These are phyloP conservation scores for Moesziomyces sp. DNA, from an alignment of 1,284 basidiomycete genomes.

Conservation along the genomic window DNA sequence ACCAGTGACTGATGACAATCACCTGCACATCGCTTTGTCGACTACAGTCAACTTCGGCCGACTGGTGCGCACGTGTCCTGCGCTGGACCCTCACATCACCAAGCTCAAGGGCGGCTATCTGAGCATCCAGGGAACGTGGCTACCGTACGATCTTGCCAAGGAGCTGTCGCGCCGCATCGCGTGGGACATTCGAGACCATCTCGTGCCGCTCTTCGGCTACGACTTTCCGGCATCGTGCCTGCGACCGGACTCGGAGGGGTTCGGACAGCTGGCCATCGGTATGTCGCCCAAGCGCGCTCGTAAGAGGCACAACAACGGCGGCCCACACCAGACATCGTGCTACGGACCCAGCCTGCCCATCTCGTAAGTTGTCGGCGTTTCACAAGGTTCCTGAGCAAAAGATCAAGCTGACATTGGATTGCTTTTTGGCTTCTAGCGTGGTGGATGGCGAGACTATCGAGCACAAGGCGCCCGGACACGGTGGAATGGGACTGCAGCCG, in stretches of 20 bases:
- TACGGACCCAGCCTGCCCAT: conserved; percentile 43
- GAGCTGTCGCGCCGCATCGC: conserved; percentile 52
- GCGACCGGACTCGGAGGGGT: conserved; percentile 48
- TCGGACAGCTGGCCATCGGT: conserved; percentile 44
- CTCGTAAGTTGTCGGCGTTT: conserved; percentile 21
- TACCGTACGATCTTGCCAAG: conserved; percentile 46
- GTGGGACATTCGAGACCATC: conserved; percentile 44
- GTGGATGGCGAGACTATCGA: conserved; percentile 27
- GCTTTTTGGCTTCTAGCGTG: conserved; percentile 2
- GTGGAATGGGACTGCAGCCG: conserved; percentile 3
- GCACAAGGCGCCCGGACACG: conserved; percentile 7
- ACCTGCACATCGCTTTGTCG: not conserved
- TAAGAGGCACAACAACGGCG: conserved; percentile 45
- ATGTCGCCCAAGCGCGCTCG: conserved; percentile 40
- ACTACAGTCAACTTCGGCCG: conserved; percentile 43
- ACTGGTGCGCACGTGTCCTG: conserved; percentile 33
- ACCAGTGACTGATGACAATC: too few relatives aligned
- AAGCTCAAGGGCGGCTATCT: conserved; percentile 55
- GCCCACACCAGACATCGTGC: conserved; percentile 44
- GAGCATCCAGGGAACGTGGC: conserved; percentile 56
- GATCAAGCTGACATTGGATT: not conserved
- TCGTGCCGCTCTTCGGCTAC: conserved; percentile 52
- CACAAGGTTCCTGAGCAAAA: not conserved
- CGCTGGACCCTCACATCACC: conserved; percentile 42
- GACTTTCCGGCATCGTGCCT: conserved; percentile 45